Conservation (phyloP, 2,329 filamentous ascomycete species). For the Pezicula radicicola region DNA sequence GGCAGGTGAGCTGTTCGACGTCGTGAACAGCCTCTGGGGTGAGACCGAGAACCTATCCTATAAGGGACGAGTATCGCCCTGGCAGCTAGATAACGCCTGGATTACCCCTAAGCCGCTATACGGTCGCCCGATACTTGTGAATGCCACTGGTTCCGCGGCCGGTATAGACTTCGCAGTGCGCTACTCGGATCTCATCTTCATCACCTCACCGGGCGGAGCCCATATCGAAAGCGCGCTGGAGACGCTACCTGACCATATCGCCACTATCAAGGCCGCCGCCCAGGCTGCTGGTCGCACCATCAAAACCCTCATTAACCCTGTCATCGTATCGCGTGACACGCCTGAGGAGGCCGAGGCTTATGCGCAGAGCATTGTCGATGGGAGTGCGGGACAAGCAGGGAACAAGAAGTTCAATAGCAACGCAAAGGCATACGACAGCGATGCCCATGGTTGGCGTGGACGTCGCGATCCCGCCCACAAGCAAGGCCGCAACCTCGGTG, state of each 20-base stretch:
- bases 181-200: constrained; percentile 22
- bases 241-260: constrained; percentile 20
- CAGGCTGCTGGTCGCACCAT: constrained; percentile 14
- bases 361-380: constrained; percentile 12
- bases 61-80: constrained; percentile 16
- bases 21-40: constrained; percentile 21
- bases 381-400: constrained; percentile 4
- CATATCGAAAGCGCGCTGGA: constrained; percentile 20
- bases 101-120: constrained; percentile 21
- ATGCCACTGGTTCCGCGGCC: constrained; percentile 18
- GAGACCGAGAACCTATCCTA: constrained; percentile 21
- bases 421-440: constrained; percentile 15
- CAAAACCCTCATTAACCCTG: constrained; percentile 20
- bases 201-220: constrained; percentile 19
- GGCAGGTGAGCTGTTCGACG: constrained; percentile 20
- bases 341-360: constrained; percentile 19
- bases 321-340: constrained; percentile 20
- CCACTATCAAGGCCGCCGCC: constrained; percentile 16
- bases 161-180: constrained; percentile 19
- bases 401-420: constrained; percentile 6
- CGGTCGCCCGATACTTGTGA: constrained; percentile 18
- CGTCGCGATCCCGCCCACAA: constrained; percentile 14
- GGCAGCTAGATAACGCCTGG: constrained; percentile 19
- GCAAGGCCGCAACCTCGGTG: constrained; percentile 13
- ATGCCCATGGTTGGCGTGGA: constrained; percentile 21